phyloP scores from a whole-genome alignment of 192 early-diverging fungal species.

The Coemansia sp. region DNA sequence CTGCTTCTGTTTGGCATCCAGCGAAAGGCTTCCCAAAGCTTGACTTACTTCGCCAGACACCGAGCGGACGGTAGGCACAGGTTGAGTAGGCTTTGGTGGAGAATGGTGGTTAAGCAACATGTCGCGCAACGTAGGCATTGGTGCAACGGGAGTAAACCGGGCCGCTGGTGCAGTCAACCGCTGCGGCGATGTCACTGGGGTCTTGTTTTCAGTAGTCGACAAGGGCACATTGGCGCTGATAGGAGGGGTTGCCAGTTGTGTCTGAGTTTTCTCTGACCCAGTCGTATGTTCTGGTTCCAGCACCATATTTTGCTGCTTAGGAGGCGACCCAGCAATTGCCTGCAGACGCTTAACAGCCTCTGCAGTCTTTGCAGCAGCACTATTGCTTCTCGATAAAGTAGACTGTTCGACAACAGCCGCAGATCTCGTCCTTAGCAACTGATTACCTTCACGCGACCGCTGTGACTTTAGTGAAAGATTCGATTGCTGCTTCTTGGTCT shows the following conservation, averaged over 20 bases:
- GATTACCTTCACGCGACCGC: constrained; percentile 17
- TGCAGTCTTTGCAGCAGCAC: constrained; percentile 44
- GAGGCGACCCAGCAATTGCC: constrained; percentile 18
- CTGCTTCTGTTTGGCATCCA: constrained; percentile 27
- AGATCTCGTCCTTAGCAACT: background rate
- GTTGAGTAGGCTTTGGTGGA: constrained; percentile 14
- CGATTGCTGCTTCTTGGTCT: constrained; percentile 11
- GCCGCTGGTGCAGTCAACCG: background rate
- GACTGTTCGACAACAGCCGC: background rate
- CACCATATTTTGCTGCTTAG: background rate
- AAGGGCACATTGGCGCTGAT: constrained; percentile 11
- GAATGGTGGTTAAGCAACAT: constrained; percentile 39
- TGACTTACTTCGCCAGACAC: constrained; percentile 10
- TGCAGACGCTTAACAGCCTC: constrained; percentile 46
- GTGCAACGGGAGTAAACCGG: constrained; percentile 14
- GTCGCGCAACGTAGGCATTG: constrained; percentile 45
- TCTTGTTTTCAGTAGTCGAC: constrained; percentile 1
- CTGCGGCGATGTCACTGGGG: constrained; percentile 13
- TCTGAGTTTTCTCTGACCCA: background rate
- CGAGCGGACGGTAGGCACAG: constrained; percentile 7
- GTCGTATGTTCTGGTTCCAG: background rate
- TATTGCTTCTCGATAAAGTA: constrained; percentile 37
- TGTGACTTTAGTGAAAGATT: constrained; percentile 19
- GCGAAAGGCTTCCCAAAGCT: constrained; percentile 19
- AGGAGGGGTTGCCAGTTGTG: constrained; percentile 24